These are phyloP conservation scores for Annulohypoxylon stygium DNA, from an alignment of 495 filamentous ascomycete genomes.

Conservation along the genomic window DNA sequence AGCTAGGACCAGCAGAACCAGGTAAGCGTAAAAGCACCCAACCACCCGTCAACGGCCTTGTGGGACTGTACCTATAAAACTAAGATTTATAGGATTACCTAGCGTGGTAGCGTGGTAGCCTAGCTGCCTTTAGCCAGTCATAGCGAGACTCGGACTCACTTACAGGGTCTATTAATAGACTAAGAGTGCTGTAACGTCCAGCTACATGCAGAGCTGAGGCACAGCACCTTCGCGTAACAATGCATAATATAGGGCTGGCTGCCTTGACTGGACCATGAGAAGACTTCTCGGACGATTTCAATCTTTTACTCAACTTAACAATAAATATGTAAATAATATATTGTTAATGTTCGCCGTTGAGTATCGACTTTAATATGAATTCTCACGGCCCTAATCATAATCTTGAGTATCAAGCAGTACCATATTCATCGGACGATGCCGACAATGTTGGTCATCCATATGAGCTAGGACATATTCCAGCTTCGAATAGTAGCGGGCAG, in stretches of 20 bases:
- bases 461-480: neutral
- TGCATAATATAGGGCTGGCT: conserved; percentile 2
- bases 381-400: conserved; percentile 13
- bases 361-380: neutral
- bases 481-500: neutral
- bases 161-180: conserved; percentile 6
- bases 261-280: conserved; percentile 2
- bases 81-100: neutral
- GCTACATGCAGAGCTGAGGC: conserved; percentile 13
- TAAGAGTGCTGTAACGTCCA: conserved; percentile 9
- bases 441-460: neutral
- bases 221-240: conserved; percentile 3
- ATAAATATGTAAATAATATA: conserved; percentile 9
- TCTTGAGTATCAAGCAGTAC: conserved; percentile 3
- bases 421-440: neutral
- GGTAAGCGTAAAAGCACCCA: neutral
- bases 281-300: neutral
- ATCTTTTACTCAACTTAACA: neutral
- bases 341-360: neutral
- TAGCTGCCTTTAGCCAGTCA: neutral
- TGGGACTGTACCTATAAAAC: conserved; percentile 4
- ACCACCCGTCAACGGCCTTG: neutral
- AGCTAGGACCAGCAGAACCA: conserved; percentile 2
- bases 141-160: neutral
- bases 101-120: neutral